Base-by-base conservation (phyloP, 2,329 filamentous ascomycete species). In the Alternaria sp. region DNA sequence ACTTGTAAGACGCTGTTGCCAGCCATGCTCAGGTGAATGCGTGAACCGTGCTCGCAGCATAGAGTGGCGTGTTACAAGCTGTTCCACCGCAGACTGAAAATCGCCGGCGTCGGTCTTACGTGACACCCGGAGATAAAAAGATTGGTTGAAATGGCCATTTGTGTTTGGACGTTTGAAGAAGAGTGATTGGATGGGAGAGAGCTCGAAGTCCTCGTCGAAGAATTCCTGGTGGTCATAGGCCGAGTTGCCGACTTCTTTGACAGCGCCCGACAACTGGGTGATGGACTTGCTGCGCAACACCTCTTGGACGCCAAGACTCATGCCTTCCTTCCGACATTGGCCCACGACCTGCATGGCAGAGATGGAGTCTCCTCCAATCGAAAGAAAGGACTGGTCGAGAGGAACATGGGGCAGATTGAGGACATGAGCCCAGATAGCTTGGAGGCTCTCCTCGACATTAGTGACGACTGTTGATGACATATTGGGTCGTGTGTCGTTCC, bases 281-380 rank as follows among this genome's bases (percentile, higher is more conserved):
- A 85, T 82, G 1, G 83, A 85, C 61, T 81, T 83, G 71, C 81
- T 82, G 15, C 80, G 82, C 30, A 85, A 73, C 4, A 85, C 79
- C 23, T 85, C 82, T 65, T 84, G 83, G 11, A 85, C 83, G 11
- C 79, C 83, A 23, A 85, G 71, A 12, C 80, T 78, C 61, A 85
- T 74, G 1, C 82, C 82, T 36, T 76, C 72, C 67, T 83, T 83
- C 51, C 83, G 83, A 63, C 81, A 84, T 36, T 82, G 77, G 3
- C 81, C 81, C 61, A 83, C 79, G 43, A 83, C 83, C 51, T 83
- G 83, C 81, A 85, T 85, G 0, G 84, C 83, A 44, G 83, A 83
- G 58, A 85, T 84, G 0, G 83, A 84, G 59, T 85, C 83, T 55
- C 83, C 83, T 32, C 83, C 83, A 3, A 84, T 67, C 11, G 77